These are phyloP conservation scores for Allantophomopsis cytisporea DNA, from an alignment of 2,329 filamentous ascomycete species.

Conservation along the genomic window DNA sequence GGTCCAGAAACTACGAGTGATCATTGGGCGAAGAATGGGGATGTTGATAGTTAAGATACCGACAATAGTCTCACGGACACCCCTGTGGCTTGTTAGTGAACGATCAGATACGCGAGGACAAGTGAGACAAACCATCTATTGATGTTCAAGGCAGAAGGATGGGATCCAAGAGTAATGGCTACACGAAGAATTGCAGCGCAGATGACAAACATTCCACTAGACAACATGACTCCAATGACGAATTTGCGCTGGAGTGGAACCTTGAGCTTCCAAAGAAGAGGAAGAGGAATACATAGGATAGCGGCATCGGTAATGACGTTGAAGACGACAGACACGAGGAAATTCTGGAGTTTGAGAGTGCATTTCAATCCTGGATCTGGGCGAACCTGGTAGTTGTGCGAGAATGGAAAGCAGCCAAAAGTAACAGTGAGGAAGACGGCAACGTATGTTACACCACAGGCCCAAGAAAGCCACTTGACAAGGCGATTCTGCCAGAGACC, in stretches of 20 bases:
- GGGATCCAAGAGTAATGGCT: constrained; percentile 8
- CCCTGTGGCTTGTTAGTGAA: constrained; percentile 1
- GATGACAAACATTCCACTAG: constrained; percentile 6
- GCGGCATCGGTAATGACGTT: constrained; percentile 5
- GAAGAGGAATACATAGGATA: constrained; percentile 4
- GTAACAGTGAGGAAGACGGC: constrained; percentile 4
- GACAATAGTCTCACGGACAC: constrained; percentile 10
- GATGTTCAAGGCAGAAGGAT: constrained; percentile 18
- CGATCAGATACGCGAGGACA: background rate
- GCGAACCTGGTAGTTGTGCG: constrained; percentile 4
- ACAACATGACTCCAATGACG: constrained; percentile 5
- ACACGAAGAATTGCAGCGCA: constrained; percentile 6
- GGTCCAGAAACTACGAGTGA: constrained; percentile 8
- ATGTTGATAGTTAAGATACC: constrained; percentile 10
- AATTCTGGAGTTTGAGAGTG: constrained; percentile 7
- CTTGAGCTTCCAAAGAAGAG: constrained; percentile 5
- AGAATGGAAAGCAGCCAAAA: constrained; percentile 5
- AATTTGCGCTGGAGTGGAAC: constrained; percentile 5
- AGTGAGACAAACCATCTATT: constrained; percentile 7
- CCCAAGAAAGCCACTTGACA: constrained; percentile 12
- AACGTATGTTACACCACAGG: constrained; percentile 4
- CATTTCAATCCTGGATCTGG: constrained; percentile 6
- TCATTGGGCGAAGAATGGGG: constrained; percentile 9
- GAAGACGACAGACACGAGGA: constrained; percentile 5
- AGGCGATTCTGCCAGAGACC: constrained; percentile 16